Evolutionary conservation across 305 asterid genomes (phyloP), one percentile per base, ranked within the genome.

Genomic region (Coffea humblotiana): DNA sequence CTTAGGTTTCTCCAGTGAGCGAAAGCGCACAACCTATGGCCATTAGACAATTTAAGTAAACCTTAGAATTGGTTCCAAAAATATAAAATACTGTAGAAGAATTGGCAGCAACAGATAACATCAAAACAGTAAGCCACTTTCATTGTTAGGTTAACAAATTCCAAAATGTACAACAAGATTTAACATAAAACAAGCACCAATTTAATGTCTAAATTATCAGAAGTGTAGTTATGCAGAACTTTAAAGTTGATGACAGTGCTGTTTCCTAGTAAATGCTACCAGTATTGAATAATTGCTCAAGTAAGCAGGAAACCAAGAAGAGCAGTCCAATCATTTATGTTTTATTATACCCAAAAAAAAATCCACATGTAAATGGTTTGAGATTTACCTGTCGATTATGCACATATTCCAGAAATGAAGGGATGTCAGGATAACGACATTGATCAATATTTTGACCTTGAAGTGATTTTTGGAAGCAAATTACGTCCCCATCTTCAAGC

Each of bases 1-100:
- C 92, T 89, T 92, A 40, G 96, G 92, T 83, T 89, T 91, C 86
- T 93, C 97, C 81, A 91, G 78, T 45, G 95, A 85, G 61, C 96
- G 97, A 75, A 93, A 93, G 37, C 86, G 93, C 78, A 93, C 94
- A 82, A 91, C 92, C 97, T 93, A 84, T 72, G 81, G 72, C 37
- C 25, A 71, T 72, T 35, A 56, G 68, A 79, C 52, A 43, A 64
- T 75, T 74, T 69, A 65, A 63, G 52, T 1, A 61, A 25, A 27
- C 25, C 25, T 3, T 64, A 64, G 18, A 27, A 64, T 65, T 60
- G 40, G 3, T 27, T 23, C 4, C 27, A 16, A 27, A 12, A 25
- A 19, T 3, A 29, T 2, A 3, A 63, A 45, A 27, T 60, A 37
- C 14, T 13, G 9, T n/a, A 19, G 58, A 75, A 21, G 4, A 35